phyloP scores from a whole-genome alignment of 2,329 filamentous ascomycete species.

The Neurospora sp. region DNA sequence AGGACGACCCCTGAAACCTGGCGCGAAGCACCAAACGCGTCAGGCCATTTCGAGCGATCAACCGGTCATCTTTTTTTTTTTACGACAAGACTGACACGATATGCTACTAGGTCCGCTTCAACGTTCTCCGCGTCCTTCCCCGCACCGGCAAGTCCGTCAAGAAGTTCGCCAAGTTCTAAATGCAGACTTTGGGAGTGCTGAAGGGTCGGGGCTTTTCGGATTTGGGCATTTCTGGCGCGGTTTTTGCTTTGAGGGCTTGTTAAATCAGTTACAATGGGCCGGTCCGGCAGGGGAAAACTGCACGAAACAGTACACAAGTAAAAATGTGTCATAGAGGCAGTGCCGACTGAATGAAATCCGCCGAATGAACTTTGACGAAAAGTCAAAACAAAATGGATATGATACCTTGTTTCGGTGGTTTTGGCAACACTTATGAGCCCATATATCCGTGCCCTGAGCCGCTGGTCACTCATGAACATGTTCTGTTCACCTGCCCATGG shows the following conservation, averaged over 20 bases:
- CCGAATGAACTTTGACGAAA: conserved; percentile 15
- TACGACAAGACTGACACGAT: conserved; percentile 4
- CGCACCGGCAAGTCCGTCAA: conserved; percentile 96
- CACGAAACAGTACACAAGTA: conserved; percentile 20
- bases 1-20: background rate
- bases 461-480: background rate
- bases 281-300: conserved; percentile 23
- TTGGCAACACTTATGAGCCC: background rate
- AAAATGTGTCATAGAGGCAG: conserved; percentile 23
- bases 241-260: conserved; percentile 25
- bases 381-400: background rate
- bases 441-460: background rate
- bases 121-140: conserved; percentile 96
- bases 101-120: conserved; percentile 78
- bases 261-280: conserved; percentile 21
- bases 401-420: background rate
- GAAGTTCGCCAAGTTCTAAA: conserved; percentile 98
- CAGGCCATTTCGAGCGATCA: background rate
- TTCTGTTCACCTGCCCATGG: background rate
- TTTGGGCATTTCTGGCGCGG: conserved; percentile 26
- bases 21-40: background rate
- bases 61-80: background rate
- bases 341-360: conserved; percentile 23
- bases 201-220: conserved; percentile 17
- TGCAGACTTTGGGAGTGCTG: conserved; percentile 7